A percentile compares a stretch with the other conserved stretches of the same genome.
phyloP scores from a whole-genome alignment of 1,284 basidiomycete species.

The Ganoderma sinense region DNA sequence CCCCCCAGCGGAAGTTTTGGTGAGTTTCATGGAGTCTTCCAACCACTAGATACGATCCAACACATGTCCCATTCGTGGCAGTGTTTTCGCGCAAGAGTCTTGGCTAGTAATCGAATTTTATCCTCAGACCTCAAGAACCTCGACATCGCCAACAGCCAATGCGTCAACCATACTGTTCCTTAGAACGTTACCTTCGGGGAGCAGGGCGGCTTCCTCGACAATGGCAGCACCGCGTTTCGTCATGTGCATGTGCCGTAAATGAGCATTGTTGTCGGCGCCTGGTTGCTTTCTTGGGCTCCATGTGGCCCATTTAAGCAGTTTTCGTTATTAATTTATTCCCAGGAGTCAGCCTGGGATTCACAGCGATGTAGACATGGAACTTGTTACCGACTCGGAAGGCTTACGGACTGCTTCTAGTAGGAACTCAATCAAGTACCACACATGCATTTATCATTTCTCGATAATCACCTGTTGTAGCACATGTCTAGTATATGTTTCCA shows the following conservation, averaged over 20 bases:
- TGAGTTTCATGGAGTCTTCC: conserved; percentile 10
- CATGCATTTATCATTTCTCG: no score
- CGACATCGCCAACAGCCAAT: conserved; percentile 34
- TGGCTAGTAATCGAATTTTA: not conserved
- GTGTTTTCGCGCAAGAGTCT: no score
- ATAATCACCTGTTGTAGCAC: no score
- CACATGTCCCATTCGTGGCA: no score
- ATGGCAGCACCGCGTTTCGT: conserved; percentile 10
- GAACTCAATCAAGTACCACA: no score
- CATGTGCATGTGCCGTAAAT: conserved; percentile 16
- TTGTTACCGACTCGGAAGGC: no score
- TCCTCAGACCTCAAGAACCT: conserved; percentile 32
- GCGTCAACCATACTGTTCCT: conserved; percentile 35
- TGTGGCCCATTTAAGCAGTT: not conserved
- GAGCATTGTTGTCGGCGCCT: conserved; percentile 5
- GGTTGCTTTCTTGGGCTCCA: conserved; percentile 9
- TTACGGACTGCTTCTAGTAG: no score
- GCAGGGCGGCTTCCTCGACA: conserved; percentile 37
- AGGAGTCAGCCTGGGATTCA: no score
- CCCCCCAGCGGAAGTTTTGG: conserved; percentile 42
- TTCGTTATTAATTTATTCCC: no score
- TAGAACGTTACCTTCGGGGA: conserved; percentile 40
- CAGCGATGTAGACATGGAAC: no score
- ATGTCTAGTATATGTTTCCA: no score
- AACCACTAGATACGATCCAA: no score